These are phyloP conservation scores for Fusarium tanahbumbuense DNA, from an alignment of 2,329 filamentous ascomycete species.

Conservation along the genomic window DNA sequence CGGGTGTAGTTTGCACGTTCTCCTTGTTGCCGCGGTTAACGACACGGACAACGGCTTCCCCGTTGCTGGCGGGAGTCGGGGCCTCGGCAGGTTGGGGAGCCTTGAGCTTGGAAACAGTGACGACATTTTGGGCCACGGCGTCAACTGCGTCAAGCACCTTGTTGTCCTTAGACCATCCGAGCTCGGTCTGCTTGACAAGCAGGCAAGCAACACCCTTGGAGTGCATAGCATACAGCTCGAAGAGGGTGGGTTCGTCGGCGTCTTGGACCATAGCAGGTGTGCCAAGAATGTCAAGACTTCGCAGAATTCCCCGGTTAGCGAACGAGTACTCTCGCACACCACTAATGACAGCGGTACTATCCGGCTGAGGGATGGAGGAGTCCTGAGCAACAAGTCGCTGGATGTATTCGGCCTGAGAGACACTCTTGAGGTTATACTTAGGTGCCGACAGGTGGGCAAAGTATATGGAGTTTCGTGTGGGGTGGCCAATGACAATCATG, in stretches of 20 bases:
- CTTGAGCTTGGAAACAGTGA: constrained; percentile 79
- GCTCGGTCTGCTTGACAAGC: constrained; percentile 85
- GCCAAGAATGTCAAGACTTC: constrained; percentile 89
- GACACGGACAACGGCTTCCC: constrained; percentile 49
- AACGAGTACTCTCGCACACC: constrained; percentile 96
- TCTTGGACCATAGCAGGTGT: constrained; percentile 73
- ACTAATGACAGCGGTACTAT: constrained; percentile 97
- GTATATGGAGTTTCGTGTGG: constrained; percentile 96
- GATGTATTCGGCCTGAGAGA: constrained; percentile 91
- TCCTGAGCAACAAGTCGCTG: constrained; percentile 80
- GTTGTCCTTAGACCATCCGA: constrained; percentile 92
- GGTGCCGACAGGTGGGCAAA: constrained; percentile 96
- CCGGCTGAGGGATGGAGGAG: constrained; percentile 80
- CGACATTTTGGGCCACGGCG: constrained; percentile 77
- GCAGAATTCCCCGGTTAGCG: constrained; percentile 83
- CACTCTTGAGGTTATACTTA: constrained; percentile 83
- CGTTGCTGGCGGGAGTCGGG: constrained; percentile 51
- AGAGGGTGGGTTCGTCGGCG: constrained; percentile 78
- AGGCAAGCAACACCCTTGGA: constrained; percentile 95
- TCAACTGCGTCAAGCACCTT: constrained; percentile 85
- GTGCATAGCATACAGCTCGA: constrained; percentile 97
- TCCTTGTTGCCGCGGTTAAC: constrained; percentile 55
- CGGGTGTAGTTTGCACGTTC: constrained; percentile 42
- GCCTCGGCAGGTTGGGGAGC: constrained; percentile 59
- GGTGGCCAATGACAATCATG: constrained; percentile 94